Conservation (phyloP, 345 rosid genomes). For the Excoecaria cochinchinensis region DNA sequence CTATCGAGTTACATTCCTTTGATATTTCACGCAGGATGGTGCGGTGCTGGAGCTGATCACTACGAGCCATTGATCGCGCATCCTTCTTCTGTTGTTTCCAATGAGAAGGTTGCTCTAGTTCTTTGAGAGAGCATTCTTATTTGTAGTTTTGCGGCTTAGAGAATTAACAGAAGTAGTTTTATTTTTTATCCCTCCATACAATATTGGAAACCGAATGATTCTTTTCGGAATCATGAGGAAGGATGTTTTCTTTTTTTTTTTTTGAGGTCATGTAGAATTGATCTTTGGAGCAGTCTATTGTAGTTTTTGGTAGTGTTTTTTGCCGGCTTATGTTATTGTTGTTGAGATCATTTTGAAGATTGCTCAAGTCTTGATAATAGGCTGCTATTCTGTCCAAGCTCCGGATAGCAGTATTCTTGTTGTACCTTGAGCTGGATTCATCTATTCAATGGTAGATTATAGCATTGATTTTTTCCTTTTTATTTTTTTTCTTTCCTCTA, state of each 20-base stretch:
- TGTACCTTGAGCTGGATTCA: conserved; percentile 29
- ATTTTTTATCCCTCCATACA: not conserved
- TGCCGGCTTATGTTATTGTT: conserved; percentile 26
- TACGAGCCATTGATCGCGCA: conserved; percentile 87
- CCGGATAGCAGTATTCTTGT: conserved; percentile 21
- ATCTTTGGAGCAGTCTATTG: conserved; percentile 1
- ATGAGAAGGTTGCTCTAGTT: conserved; percentile 83
- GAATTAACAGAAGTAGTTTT: conserved; percentile 9
- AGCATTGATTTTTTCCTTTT: not conserved
- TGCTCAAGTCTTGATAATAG: conserved; percentile 8
- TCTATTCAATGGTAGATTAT: conserved; percentile 21
- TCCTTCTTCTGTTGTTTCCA: conserved; percentile 63
- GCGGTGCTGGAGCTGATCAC: conserved; percentile 97
- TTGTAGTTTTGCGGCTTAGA: conserved; percentile 42
- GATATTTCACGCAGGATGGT: conserved; percentile 66
- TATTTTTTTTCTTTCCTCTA: too few relatives aligned
- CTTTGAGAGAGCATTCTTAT: conserved; percentile 44
- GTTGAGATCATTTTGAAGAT: conserved; percentile 1
- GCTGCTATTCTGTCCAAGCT: conserved; percentile 23
- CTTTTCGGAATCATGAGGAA: conserved; percentile 9
- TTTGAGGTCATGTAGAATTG: conserved; percentile 25
- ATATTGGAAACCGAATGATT: not conserved
- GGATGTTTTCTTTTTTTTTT: conserved; percentile 22
- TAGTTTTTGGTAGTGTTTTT: conserved; percentile 20
- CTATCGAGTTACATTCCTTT: not conserved